Base-by-base conservation (phyloP, 2,329 filamentous ascomycete genomes). In the Penicillium sp. region DNA sequence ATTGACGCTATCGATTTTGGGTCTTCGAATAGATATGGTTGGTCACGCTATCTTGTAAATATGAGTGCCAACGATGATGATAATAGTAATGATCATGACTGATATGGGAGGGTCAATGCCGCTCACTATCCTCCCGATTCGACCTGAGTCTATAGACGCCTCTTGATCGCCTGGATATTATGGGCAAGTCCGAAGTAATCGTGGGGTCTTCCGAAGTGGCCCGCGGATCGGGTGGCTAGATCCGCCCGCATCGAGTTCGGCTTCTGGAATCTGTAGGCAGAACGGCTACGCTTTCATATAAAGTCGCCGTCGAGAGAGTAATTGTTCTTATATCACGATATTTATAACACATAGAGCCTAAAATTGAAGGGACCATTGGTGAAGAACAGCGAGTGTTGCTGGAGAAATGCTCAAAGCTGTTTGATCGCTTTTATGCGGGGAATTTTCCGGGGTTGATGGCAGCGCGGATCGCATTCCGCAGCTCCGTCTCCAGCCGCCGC, bases 1-100 rank as follows among this genome's bases (percentile, higher is more conserved):
- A 81, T 69, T 74, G 76, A 57, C 73, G 78, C 26, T 46, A 50
- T n/a, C 35, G 41, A 48, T 48, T 46, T 52, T 63, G 26, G 26
- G 26, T 54, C 45, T 30, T 30, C 29, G 7, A 8, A 13, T 15
- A 45, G 46, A 45, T 31, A 21, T 17, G 23, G 19, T 46, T 56
- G 48, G 19, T 44, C 48, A 58, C 45, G 51, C 45, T 62, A 29
- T 60, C 15, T 38, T 65, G 60, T 63, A 65, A 47, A 65, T 65
- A 63, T 53, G 52, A 46, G 35, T 55, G 45, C 5, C 21, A 48
- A 41, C 11, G 35, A 41, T 44, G 30, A 51, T 45, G 38, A 58
- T 58, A 31, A 65, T 56, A 51, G 61, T 48, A 45, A 58, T 56
- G 60, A 62, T 19, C 44, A 62, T 56, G 56, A 58, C 38, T 31